These are phyloP conservation scores for Rusavskia elegans DNA, from an alignment of 495 filamentous ascomycete genomes.

Conservation along the genomic window DNA sequence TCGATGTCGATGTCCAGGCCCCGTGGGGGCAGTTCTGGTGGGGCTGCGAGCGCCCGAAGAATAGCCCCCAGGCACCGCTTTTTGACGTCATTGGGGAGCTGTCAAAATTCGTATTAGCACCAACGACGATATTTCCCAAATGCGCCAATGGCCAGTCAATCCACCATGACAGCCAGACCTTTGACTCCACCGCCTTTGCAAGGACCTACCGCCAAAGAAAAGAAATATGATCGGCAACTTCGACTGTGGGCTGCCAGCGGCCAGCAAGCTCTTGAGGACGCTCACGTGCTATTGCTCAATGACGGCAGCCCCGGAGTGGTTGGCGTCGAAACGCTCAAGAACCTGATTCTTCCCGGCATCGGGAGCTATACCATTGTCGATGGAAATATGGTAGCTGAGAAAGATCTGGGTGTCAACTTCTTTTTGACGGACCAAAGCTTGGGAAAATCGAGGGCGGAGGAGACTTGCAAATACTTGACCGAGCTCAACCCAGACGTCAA, in stretches of 20 bases:
- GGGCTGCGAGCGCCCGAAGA: background rate
- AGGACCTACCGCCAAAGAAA: slow-evolving; percentile 65
- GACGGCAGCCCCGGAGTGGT: slow-evolving; percentile 59
- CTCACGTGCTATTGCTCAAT: slow-evolving; percentile 78
- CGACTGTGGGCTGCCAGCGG: slow-evolving; percentile 89
- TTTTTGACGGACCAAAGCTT: slow-evolving; percentile 70
- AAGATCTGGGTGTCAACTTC: slow-evolving; percentile 90
- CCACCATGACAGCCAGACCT: slow-evolving; percentile 6
- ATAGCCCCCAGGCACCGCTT: background rate
- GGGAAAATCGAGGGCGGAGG: slow-evolving; percentile 66
- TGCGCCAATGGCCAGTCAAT: too few relatives aligned
- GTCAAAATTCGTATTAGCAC: background rate
- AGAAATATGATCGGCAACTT: slow-evolving; percentile 91
- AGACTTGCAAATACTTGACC: slow-evolving; percentile 54
- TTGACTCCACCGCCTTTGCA: slow-evolving; percentile 13
- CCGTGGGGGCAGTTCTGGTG: too few relatives aligned
- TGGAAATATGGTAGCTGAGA: slow-evolving; percentile 54
- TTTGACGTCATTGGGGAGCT: background rate
- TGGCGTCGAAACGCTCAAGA: slow-evolving; percentile 89
- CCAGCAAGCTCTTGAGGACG: slow-evolving; percentile 76
- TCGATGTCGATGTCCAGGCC: too few relatives aligned
- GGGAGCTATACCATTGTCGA: slow-evolving; percentile 93
- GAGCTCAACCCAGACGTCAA: slow-evolving; percentile 95
- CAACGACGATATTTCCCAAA: too few relatives aligned
- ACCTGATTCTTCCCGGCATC: slow-evolving; percentile 83